Conservation (phyloP, 2,329 filamentous ascomycete genomes). For the Xylariaceae sp. region DNA sequence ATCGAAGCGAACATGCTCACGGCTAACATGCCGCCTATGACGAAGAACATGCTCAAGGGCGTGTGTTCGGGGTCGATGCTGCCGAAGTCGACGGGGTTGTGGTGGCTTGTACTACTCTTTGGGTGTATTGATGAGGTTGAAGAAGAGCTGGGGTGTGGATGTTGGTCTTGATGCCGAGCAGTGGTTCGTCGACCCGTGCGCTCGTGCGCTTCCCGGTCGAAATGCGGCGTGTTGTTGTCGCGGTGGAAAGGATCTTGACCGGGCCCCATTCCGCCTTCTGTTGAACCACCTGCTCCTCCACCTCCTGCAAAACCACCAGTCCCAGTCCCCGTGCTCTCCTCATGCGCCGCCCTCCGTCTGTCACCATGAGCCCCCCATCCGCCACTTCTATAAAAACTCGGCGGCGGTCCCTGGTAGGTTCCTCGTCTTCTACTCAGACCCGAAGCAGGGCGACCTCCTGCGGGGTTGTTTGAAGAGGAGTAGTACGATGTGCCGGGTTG, state of each 20-base stretch:
- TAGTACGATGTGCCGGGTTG: slow-evolving; percentile 38
- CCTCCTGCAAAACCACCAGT: neutral
- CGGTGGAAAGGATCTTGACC: slow-evolving; percentile 49
- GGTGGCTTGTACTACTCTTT: no score
- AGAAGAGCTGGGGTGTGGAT: no score
- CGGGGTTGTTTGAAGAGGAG: slow-evolving; percentile 56
- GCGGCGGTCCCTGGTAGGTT: slow-evolving; percentile 79
- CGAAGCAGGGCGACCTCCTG: slow-evolving; percentile 72
- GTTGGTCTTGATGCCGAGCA: no score
- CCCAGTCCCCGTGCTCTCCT: slow-evolving; percentile 33
- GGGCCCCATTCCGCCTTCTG: slow-evolving; percentile 52
- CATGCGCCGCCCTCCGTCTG: slow-evolving; percentile 54
- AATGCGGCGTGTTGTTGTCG: slow-evolving; percentile 66
- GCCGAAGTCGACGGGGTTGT: no score
- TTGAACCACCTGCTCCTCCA: slow-evolving; percentile 14
- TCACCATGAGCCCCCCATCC: slow-evolving; percentile 67
- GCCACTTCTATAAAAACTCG: slow-evolving; percentile 79
- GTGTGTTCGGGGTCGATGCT: slow-evolving; percentile 37
- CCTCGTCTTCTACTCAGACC: slow-evolving; percentile 74
- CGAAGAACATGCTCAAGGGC: slow-evolving; percentile 44
- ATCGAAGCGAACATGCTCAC: no score
- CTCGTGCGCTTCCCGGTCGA: slow-evolving; percentile 69
- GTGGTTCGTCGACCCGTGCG: slow-evolving; percentile 75
- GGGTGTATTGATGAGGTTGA: no score
- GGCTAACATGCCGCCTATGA: slow-evolving; percentile 45